Evolutionary conservation across 768 basidiomycete species (phyloP), one percentile per base, ranked within the genome.

Genomic region (Kondoa malvinella): DNA sequence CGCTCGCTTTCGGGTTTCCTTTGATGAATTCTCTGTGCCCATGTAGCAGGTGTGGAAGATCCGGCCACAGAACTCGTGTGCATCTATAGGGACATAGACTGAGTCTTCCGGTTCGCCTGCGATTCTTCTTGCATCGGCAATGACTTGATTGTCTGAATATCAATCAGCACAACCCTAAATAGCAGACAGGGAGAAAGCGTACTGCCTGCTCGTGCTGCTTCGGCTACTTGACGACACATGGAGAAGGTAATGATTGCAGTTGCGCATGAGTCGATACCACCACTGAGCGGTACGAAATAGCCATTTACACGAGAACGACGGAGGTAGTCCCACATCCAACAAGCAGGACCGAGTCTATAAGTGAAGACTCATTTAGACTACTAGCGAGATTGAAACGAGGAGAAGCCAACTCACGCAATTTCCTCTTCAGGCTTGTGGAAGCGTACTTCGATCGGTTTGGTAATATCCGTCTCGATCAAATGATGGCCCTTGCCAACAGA

Each of bases 281-380:
- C 94, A 67, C 89, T 92, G 16, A 99, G 81, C 0, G 95, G 94
- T 26, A 97, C 78, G 74, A 97, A 97, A 78, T 92, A 97, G 1
- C 95, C 95, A 71, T 91, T 88, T 0, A 87, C 90, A 8, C 89
- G 81, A 3, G 94, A 97, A 57, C 95, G 85, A 40, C 95, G 83
- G 32, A 99, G 84, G 75, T 97, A 99, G 76, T 99, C 95, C 95
- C 95, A 99, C n/a, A 99, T 81, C 95, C 95, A 99, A 75, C 95
- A 97, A 17, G 94, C 95, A 4, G 95, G 95, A 2, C 95, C 95
- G 1, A 97, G 80, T 1, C 94, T 96, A 70, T 29, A 1, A 50
- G 40, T 8, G 21, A 8, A 64, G 25, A 69, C 25, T 72, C 60
- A 57, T 56, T 32, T 29, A 31, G 67, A 17, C n/a, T n/a, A n/a